phyloP scores from a whole-genome alignment of 371 early-diverging fungal genomes.

The Mortierella sp. region DNA sequence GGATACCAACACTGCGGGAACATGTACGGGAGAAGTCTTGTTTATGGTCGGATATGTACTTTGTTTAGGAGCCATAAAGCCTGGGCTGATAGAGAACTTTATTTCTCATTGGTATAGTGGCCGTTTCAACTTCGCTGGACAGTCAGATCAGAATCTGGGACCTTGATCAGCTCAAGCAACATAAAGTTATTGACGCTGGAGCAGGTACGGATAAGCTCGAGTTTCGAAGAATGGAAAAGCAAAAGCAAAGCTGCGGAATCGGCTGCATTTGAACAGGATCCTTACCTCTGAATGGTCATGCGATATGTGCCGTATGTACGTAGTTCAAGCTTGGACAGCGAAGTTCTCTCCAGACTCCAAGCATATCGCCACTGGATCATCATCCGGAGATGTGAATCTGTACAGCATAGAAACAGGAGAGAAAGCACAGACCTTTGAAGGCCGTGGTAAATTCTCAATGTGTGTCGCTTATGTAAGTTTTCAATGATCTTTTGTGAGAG shows the following conservation, averaged over 20 bases:
- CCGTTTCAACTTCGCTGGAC: conserved; percentile 83
- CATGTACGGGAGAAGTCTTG: conserved; percentile 58
- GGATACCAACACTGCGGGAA: conserved; percentile 71
- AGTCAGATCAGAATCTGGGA: conserved; percentile 86
- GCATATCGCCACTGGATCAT: conserved; percentile 78
- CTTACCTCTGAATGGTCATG: too few species aligned
- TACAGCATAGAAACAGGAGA: conserved; percentile 76
- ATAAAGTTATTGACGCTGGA: conserved; percentile 72
- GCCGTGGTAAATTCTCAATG: conserved; percentile 82
- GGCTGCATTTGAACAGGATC: too few species aligned
- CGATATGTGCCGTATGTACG: background rate
- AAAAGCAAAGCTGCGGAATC: too few species aligned
- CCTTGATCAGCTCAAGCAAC: conserved; percentile 63
- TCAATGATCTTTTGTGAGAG: too few species aligned
- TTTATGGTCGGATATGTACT: background rate
- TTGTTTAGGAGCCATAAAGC: too few species aligned
- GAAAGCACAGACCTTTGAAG: conserved; percentile 69
- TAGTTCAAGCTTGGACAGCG: conserved; percentile 80
- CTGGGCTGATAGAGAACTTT: background rate
- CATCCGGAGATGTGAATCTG: conserved; percentile 76
- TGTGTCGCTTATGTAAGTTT: conserved; percentile 77
- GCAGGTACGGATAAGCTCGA: conserved; percentile 62
- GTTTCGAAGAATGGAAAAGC: too few species aligned
- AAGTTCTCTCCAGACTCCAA: conserved; percentile 80
- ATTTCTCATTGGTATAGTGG: conserved; percentile 56